Evolutionary conservation across 441 rosid species (phyloP).

Genomic region (Rhodomyrtus psidioides): DNA sequence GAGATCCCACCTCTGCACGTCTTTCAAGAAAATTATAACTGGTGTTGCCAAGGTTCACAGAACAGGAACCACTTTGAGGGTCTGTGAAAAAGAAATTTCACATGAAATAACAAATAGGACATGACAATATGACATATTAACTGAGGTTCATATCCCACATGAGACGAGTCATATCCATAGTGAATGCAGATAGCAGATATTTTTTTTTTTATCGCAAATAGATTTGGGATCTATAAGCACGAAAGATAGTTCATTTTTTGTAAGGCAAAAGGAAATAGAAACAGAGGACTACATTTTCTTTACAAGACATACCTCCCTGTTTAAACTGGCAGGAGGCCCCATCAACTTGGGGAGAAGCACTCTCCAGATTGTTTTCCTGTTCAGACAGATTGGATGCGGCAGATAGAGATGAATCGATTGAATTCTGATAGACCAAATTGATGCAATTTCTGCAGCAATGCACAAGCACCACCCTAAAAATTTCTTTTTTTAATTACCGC

Average conservation of each 20-base stretch:
- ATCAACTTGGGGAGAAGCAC: no score
- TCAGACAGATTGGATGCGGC: conserved; percentile 25
- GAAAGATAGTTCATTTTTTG: neutral
- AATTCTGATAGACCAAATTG: conserved; percentile 4
- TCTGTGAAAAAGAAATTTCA: conserved; percentile 6
- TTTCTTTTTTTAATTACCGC: neutral
- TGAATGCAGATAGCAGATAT: neutral
- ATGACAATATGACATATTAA: neutral
- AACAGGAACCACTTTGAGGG: conserved; percentile 13
- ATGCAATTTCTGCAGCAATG: conserved; percentile 45
- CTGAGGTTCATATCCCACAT: neutral
- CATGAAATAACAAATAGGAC: neutral
- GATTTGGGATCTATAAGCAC: neutral
- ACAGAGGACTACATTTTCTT: neutral
- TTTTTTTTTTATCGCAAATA: neutral
- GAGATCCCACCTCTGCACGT: conserved; percentile 32
- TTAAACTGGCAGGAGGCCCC: conserved; percentile 19
- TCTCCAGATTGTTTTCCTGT: conserved; percentile 31
- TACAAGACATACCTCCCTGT: conserved; percentile 24
- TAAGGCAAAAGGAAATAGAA: neutral
- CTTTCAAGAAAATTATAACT: conserved; percentile 17
- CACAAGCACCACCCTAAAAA: conserved; percentile 68
- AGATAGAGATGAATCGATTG: conserved; percentile 9
- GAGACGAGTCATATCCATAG: neutral
- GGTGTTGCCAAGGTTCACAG: conserved; percentile 5